Evolutionary conservation across 139 green algal genomes (phyloP).

Genomic region (Chlorella sp.): DNA sequence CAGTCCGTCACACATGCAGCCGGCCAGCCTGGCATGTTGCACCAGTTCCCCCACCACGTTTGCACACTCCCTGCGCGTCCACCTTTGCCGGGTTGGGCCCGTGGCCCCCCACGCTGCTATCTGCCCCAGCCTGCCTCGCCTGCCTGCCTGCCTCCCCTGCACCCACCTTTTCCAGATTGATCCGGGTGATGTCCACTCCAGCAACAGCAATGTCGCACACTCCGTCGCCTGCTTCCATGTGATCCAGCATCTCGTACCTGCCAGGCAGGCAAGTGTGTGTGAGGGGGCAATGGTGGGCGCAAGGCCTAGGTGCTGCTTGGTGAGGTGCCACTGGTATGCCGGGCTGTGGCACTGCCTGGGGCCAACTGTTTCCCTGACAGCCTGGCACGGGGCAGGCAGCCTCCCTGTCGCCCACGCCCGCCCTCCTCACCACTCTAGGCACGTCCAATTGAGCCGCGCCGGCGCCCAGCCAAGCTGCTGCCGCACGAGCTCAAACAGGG

Average conservation of each 20-base stretch:
- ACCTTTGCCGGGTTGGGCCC: neutral
- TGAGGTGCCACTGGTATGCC: neutral
- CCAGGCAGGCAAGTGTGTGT: neutral
- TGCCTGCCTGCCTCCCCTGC: too few species aligned
- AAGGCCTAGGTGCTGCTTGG: too few species aligned
- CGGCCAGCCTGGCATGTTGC: too few species aligned
- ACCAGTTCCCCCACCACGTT: too few species aligned
- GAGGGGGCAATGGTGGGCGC: too few species aligned
- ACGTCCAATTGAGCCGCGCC: slow-evolving; percentile 15
- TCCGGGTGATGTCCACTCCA: neutral
- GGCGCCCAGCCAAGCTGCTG: slow-evolving; percentile 11
- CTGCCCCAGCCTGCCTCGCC: too few species aligned
- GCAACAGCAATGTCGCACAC: slow-evolving; percentile 15
- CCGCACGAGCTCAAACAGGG: slow-evolving; percentile 8
- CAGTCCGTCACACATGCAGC: too few species aligned
- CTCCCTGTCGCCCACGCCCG: neutral
- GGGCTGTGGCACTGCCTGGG: too few species aligned
- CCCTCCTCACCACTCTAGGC: slow-evolving; percentile 10
- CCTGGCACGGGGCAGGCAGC: too few species aligned
- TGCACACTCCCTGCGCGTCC: too few species aligned
- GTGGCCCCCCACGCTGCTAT: neutral
- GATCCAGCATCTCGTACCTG: slow-evolving; percentile 5
- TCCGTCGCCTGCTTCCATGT: neutral
- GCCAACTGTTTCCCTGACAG: too few species aligned
- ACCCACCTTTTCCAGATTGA: neutral